Percentiles rank a stretch among this genome's conserved stretches.
phyloP scores from a whole-genome alignment of 441 rosid genomes.

The Melastoma candidum region DNA sequence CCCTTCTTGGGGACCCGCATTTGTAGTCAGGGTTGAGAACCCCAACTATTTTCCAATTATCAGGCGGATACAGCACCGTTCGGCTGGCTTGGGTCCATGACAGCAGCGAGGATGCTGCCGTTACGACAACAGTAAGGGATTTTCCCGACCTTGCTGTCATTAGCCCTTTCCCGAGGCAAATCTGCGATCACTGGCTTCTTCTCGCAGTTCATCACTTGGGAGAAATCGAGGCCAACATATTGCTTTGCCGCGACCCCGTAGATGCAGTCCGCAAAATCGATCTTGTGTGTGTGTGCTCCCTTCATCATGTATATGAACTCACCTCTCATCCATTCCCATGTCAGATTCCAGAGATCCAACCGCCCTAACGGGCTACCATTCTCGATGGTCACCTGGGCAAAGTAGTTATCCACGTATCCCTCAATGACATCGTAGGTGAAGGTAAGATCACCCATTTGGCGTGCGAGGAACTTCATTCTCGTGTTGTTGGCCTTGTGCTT shows the following conservation, averaged over 20 bases:
- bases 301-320: slow-evolving; percentile 19
- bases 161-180: slow-evolving; percentile 15
- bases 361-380: slow-evolving; percentile 11
- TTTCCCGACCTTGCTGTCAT: slow-evolving; percentile 10
- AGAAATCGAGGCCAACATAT: slow-evolving; percentile 9
- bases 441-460: slow-evolving; percentile 12
- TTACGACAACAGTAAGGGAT: slow-evolving; percentile 17
- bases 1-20: slow-evolving; percentile 11
- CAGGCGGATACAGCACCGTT: slow-evolving; percentile 13
- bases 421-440: slow-evolving; percentile 15
- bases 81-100: slow-evolving; percentile 13
- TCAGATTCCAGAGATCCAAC: slow-evolving; percentile 15
- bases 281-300: slow-evolving; percentile 17
- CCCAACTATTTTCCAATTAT: slow-evolving; percentile 15
- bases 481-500: slow-evolving; percentile 6
- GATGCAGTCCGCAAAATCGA: slow-evolving; percentile 13
- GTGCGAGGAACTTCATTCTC: slow-evolving; percentile 12
- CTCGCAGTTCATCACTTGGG: slow-evolving; percentile 22
- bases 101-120: slow-evolving; percentile 7
- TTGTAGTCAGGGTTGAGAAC: slow-evolving; percentile 13
- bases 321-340: slow-evolving; percentile 21
- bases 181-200: slow-evolving; percentile 10
- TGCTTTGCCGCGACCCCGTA: slow-evolving; percentile 7
- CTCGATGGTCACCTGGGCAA: slow-evolving; percentile 16
- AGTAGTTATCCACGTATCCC: slow-evolving; percentile 9